Evolutionary conservation across 2,329 filamentous ascomycete genomes (phyloP).

Genomic region (Ambrosiella xylebori): DNA sequence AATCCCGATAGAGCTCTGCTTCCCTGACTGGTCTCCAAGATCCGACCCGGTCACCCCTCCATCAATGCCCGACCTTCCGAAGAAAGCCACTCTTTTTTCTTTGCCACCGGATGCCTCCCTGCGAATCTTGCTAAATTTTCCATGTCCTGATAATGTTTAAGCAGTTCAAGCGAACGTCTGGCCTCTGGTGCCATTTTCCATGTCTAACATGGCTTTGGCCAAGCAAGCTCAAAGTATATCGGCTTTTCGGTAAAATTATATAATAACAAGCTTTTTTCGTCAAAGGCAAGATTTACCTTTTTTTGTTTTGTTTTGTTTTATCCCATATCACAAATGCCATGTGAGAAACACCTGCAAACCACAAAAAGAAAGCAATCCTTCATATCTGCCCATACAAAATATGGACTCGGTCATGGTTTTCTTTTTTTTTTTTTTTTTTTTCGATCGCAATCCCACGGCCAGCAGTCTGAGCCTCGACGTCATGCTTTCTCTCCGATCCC

Average conservation of each 20-base stretch:
- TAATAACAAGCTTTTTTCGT: neutral
- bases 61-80: neutral
- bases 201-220: neutral
- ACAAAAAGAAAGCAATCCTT: neutral
- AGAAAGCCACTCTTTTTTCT: neutral
- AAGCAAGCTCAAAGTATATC: neutral
- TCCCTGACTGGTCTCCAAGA: neutral
- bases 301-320: neutral
- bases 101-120: conserved; percentile 5
- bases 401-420: neutral
- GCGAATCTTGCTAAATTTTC: neutral
- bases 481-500: too few relatives aligned
- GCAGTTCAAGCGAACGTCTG: neutral
- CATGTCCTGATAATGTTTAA: neutral
- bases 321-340: neutral
- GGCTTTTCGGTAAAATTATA: neutral
- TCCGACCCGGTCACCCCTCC: neutral
- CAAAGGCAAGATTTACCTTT: too few relatives aligned
- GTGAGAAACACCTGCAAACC: neutral
- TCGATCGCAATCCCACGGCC: too few relatives aligned
- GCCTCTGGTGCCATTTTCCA: neutral
- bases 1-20: neutral
- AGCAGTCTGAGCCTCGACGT: too few relatives aligned
- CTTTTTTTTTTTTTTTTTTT: neutral
- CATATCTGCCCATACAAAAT: neutral